These are phyloP conservation scores for Russula sp. DNA, from an alignment of 768 basidiomycete species.

Conservation along the genomic window DNA sequence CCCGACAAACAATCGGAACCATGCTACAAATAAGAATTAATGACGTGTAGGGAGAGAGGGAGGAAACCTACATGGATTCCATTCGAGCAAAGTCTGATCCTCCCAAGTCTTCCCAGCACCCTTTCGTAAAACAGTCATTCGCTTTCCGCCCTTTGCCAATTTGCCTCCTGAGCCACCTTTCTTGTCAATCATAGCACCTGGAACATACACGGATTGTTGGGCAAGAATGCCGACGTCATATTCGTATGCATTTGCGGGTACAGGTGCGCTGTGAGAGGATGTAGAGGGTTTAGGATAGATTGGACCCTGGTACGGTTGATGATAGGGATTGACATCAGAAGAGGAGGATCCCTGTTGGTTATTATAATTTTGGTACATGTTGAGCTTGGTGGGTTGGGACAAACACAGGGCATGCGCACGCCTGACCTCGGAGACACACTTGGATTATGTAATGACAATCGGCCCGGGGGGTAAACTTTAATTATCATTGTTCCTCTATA, in stretches of 20 bases:
- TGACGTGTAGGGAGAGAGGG: neutral
- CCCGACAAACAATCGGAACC: slow-evolving; percentile 97
- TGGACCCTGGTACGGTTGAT: slow-evolving; percentile 75
- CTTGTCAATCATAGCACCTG: slow-evolving; percentile 87
- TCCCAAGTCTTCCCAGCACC: slow-evolving; percentile 98
- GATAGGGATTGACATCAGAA: slow-evolving; percentile 75
- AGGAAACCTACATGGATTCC: slow-evolving; percentile 82
- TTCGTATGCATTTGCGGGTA: slow-evolving; percentile 88
- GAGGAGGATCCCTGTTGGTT: slow-evolving; percentile 26
- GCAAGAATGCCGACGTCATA: slow-evolving; percentile 89
- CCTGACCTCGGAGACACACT: neutral
- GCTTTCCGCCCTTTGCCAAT: slow-evolving; percentile 84
- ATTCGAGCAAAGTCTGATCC: slow-evolving; percentile 93
- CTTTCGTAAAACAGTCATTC: slow-evolving; percentile 91
- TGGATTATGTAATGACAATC: slow-evolving; percentile 11
- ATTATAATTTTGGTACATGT: slow-evolving; percentile 49
- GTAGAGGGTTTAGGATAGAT: slow-evolving; percentile 63
- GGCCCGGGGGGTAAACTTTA: slow-evolving; percentile 18
- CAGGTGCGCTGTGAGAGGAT: slow-evolving; percentile 68
- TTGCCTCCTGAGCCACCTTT: slow-evolving; percentile 83
- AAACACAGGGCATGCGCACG: no score
- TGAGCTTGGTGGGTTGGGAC: slow-evolving; percentile 18
- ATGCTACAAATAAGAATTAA: slow-evolving; percentile 51
- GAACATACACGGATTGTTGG: slow-evolving; percentile 89
- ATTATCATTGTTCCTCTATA: neutral